phyloP scores from a whole-genome alignment of 2,329 filamentous ascomycete species.

The Phyllachora maydis region DNA sequence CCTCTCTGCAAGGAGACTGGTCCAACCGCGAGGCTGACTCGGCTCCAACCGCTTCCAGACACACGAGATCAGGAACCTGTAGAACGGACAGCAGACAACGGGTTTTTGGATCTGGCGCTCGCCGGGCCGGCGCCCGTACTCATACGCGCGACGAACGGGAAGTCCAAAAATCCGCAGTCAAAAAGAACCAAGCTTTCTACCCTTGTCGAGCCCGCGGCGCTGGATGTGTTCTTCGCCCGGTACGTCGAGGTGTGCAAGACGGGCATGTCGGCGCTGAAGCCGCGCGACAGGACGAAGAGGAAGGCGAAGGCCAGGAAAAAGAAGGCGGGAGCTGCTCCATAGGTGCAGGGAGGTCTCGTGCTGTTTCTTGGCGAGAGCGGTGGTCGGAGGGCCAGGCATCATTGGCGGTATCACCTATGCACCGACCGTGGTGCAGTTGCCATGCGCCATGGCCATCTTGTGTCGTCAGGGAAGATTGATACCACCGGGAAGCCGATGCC shows the following conservation, averaged over 20 bases:
- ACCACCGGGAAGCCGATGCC: no score
- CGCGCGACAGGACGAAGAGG: constrained; percentile 75
- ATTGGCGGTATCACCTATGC: no score
- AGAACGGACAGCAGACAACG: constrained; percentile 23
- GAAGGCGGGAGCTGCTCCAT: constrained; percentile 21
- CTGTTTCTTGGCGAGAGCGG: neutral
- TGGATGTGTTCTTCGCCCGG: constrained; percentile 62
- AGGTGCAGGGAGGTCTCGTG: no score
- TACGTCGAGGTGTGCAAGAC: constrained; percentile 86
- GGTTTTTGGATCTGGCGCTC: constrained; percentile 38
- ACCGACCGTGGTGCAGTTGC: no score
- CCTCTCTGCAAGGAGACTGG: no score
- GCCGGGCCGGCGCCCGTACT: constrained; percentile 48
- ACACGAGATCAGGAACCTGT: no score
- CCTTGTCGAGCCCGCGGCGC: constrained; percentile 50
- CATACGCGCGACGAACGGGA: constrained; percentile 70
- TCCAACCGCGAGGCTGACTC: no score
- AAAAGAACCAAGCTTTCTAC: constrained; percentile 62
- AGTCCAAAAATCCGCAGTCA: constrained; percentile 32
- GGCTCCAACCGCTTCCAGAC: no score
- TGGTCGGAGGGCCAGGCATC: no score
- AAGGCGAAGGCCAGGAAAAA: constrained; percentile 61
- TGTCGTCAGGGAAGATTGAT: no score
- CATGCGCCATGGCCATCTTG: no score
- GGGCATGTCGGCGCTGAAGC: constrained; percentile 80